Conservation (phyloP, 495 filamentous ascomycete genomes). For the Penicillium cataractarum region DNA sequence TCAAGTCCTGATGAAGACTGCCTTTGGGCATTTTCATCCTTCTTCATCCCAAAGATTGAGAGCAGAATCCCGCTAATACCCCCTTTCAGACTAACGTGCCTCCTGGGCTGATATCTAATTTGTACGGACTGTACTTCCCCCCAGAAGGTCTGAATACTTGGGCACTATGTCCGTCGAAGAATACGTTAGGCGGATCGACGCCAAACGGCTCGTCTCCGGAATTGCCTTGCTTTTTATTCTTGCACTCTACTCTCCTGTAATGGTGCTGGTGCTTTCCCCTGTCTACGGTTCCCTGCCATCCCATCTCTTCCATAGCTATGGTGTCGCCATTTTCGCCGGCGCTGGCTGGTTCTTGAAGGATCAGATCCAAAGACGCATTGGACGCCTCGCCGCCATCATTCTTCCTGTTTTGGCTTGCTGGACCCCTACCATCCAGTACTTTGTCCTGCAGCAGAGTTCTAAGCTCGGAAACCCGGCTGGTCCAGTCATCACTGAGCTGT, state of each 20-base stretch:
- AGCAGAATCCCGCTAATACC: not conserved
- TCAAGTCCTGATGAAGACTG: not conserved
- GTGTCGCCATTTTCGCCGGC: slow-evolving; percentile 64
- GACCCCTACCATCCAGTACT: slow-evolving; percentile 71
- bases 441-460: slow-evolving; percentile 65
- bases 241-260: slow-evolving; percentile 75
- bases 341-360: slow-evolving; percentile 63
- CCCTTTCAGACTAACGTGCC: slow-evolving; percentile 1
- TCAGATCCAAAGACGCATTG: slow-evolving; percentile 47
- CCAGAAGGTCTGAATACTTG: slow-evolving; percentile 14
- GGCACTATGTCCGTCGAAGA: slow-evolving; percentile 33
- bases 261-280: slow-evolving; percentile 74
- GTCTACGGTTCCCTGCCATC: slow-evolving; percentile 83
- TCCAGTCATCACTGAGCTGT: slow-evolving; percentile 70
- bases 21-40: not conserved
- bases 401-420: slow-evolving; percentile 72
- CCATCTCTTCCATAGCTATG: slow-evolving; percentile 67
- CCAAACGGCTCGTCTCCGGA: slow-evolving; percentile 35
- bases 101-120: slow-evolving; percentile 3
- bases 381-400: slow-evolving; percentile 48
- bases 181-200: slow-evolving; percentile 34
- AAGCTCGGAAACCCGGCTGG: slow-evolving; percentile 68
- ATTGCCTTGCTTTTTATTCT: slow-evolving; percentile 63
- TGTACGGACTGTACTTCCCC: not conserved
- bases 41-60: not conserved